A percentile compares a stretch with the other conserved stretches of the same genome.
Conservation (phyloP, 2,329 filamentous ascomycete genomes). For the Talaromyces sp. region DNA sequence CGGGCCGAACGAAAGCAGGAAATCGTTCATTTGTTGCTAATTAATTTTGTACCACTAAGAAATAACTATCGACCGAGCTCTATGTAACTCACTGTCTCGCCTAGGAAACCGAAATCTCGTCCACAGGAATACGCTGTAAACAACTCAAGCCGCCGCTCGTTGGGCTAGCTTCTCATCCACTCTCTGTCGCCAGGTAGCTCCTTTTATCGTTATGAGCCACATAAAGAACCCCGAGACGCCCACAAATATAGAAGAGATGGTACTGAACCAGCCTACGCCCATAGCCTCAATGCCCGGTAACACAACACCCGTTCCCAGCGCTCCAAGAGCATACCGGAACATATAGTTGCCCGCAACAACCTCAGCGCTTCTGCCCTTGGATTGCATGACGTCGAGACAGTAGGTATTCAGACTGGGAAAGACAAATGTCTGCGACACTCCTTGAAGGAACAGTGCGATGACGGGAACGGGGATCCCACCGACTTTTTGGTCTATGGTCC, state of each 20-base stretch:
- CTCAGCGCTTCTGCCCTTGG: conserved; percentile 59
- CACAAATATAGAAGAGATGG: conserved; percentile 62
- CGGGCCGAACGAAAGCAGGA: background rate
- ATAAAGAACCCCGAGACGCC: conserved; percentile 46
- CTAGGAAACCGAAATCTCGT: background rate
- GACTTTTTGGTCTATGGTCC: conserved; percentile 55
- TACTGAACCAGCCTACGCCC: conserved; percentile 78
- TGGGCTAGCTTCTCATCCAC: conserved; percentile 48
- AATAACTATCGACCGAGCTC: background rate
- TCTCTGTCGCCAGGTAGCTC: conserved; percentile 51
- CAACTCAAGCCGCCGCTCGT: conserved; percentile 8
- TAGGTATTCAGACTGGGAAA: conserved; percentile 77
- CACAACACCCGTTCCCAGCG: conserved; percentile 66
- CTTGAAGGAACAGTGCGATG: conserved; percentile 70
- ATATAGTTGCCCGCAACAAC: conserved; percentile 80
- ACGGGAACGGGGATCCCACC: conserved; percentile 61
- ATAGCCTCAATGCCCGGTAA: conserved; percentile 71
- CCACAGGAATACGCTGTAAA: background rate
- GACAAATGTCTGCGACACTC: conserved; percentile 70
- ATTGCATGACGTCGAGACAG: conserved; percentile 76
- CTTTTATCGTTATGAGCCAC: conserved; percentile 51
- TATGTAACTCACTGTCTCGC: background rate
- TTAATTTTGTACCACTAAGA: background rate
- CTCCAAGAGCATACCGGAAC: conserved; percentile 71
- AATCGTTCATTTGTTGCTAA: background rate